Evolutionary conservation across 805 yeast species (phyloP), one percentile per base, ranked within the genome.

Genomic region (Hanseniaspora nectarophila): DNA sequence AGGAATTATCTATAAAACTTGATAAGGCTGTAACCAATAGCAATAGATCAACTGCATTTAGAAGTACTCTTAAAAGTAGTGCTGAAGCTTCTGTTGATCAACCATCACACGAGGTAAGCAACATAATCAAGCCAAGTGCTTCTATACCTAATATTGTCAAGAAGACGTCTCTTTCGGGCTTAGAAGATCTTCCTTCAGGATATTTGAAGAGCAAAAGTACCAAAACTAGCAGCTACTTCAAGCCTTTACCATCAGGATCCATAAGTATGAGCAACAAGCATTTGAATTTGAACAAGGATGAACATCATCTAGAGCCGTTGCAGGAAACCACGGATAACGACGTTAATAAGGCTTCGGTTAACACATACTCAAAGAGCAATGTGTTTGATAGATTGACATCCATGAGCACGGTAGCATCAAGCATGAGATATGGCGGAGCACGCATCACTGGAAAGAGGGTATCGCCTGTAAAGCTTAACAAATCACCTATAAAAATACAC

Each of bases 321-420:
- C 34, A 40, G 6, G 35, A 16, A 10, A 23, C 20, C 5, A 29
- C 42, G 20, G 33, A 34, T 16, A 20, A 18, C 13, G 53, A 49
- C 21, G 6, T 37, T 12, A 34, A 35, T 8, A 20, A 28, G 2
- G 20, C 12, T 5, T 15, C 31, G n/a, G n/a, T n/a, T n/a, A n/a
- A n/a, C n/a, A 7, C 47, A 20, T 32, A 5, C 18, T n/a, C 29
- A 13, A 16, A 31, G 6, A 37, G n/a, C 18, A 48, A 40, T 33
- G 52, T 48, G 0, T 48, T 48, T 48, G 52, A 48, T n/a, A 31
- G 52, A 40, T 34, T 48, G 26, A 48, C 45, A 13, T 40, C 35
- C 16, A 48, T 34, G 33, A 43, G 24, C 18, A 48, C 52, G 12
- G 34, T 39, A 1, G 43, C 52, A 2, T 48, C 52, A 3, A 32